A percentile compares a stretch with the other conserved stretches of the same genome.
These are phyloP conservation scores for Taphrina betulina DNA, from an alignment of 1,139 yeast species.

Conservation along the genomic window DNA sequence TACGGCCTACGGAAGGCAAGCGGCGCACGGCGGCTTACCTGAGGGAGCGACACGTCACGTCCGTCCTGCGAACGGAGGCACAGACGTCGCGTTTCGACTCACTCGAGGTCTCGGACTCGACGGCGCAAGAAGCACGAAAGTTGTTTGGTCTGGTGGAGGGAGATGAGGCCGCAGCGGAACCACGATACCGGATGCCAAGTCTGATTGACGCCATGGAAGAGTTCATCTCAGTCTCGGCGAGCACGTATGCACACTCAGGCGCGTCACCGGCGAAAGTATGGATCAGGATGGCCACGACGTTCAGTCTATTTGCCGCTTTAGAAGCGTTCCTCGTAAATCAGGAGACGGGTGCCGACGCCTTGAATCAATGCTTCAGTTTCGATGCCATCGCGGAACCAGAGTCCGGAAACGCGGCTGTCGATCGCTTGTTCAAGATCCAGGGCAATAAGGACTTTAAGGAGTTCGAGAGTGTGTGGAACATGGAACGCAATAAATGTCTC, in stretches of 20 bases:
- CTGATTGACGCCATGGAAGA: conserved; percentile 18
- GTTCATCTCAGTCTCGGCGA: conserved; percentile 21
- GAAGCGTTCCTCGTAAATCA: conserved; percentile 16
- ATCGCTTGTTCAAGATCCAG: not conserved
- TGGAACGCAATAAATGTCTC: not conserved
- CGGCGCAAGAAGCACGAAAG: too few relatives aligned
- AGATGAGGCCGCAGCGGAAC: not conserved
- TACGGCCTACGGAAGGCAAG: too few relatives aligned
- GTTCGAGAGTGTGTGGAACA: not conserved
- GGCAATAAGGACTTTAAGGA: not conserved
- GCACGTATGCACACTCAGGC: not conserved
- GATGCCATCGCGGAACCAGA: conserved; percentile 2
- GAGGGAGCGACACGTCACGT: not conserved
- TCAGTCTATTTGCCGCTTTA: conserved; percentile 12
- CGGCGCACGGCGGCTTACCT: too few relatives aligned
- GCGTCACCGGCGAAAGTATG: conserved; percentile 10
- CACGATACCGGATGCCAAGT: not conserved
- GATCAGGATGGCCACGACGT: conserved; percentile 19
- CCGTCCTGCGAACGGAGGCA: not conserved
- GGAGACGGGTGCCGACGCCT: not conserved
- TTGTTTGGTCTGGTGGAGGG: too few relatives aligned
- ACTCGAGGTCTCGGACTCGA: too few relatives aligned
- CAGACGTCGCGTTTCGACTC: too few relatives aligned
- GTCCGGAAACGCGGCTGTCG: not conserved
- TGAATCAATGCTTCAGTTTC: conserved; percentile 19